Base-by-base conservation (phyloP, 352 stramenopile species). In the Phytopythium kandeliae region DNA sequence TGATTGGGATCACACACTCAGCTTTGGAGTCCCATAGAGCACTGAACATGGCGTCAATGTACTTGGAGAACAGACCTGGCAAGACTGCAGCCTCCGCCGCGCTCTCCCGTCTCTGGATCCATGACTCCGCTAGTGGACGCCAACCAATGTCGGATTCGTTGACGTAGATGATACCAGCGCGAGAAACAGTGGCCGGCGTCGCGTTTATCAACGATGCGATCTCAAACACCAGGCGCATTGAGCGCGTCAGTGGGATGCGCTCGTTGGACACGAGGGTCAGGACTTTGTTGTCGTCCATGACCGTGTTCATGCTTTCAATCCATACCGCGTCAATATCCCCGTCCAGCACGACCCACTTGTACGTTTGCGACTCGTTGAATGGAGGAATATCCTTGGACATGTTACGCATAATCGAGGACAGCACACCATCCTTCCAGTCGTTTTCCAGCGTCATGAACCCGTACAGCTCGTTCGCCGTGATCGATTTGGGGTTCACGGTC, bases 181-280 rank as follows among this genome's bases (percentile, higher is more conserved):
- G 78, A 9, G 92, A 98, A n/a, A 99, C 96, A 0, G 96, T 99
- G 9, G 95, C 95, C 13, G 95, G 95, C 1, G 95, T 98, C 13
- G 96, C 96, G 51, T 98, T 97, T 45, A 95, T 91, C 7, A 99
- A 69, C 17, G 92, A 98, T 58, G 97, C 95, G 31, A 99, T 97
- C 66, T 99, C 96, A 74, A 99, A 99, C 16, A 99, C 85, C 63
- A 99, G 89, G 28, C 95, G 86, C 96, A 99, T 98, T 0, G 89
- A 72, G n/a, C 90, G 83, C 6, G 88, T 97, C 17, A 99, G 64
- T 2, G 95, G 96, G 21, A 99, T 97, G 24, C 96, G 92, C n/a
- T n/a, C n/a, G n/a, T n/a, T n/a, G n/a, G n/a, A n/a, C n/a, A n/a
- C n/a, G n/a, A n/a, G n/a, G n/a, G 95, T 98, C 6, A 98, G 78